Conservation (phyloP, 805 yeast genomes). For the Priceomyces castillae region DNA sequence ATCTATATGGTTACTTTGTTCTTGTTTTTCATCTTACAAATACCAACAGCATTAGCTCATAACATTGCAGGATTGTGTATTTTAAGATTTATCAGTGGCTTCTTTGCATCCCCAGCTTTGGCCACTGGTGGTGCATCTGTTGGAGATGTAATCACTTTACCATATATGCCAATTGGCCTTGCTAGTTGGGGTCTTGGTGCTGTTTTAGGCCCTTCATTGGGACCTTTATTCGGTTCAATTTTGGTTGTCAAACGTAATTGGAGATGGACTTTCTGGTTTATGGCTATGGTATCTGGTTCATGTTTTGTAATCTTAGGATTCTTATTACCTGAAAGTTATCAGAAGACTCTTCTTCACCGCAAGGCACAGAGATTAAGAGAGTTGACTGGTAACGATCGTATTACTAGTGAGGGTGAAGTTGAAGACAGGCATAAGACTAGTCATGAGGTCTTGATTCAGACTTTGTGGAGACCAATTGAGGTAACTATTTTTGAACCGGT, state of each 20-base stretch:
- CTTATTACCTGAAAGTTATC: constrained; percentile 46
- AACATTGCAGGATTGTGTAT: constrained; percentile 48
- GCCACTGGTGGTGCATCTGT: constrained; percentile 54
- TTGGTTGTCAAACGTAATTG: constrained; percentile 38
- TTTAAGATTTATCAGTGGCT: constrained; percentile 48
- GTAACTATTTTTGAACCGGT: constrained; percentile 54
- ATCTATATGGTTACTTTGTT: constrained; percentile 45
- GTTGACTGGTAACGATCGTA: constrained; percentile 41
- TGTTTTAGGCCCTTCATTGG: constrained; percentile 49
- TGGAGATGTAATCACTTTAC: constrained; percentile 42
- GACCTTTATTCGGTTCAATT: constrained; percentile 53
- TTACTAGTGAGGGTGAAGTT: constrained; percentile 38
- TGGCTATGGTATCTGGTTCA: constrained; percentile 29
- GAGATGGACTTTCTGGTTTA: constrained; percentile 53
- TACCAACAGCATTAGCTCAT: constrained; percentile 47
- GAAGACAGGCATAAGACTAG: constrained; percentile 15
- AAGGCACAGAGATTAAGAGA: constrained; percentile 43
- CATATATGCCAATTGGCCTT: constrained; percentile 41
- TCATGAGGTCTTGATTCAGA: constrained; percentile 16
- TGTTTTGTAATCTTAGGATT: constrained; percentile 20
- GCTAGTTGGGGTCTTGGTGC: constrained; percentile 51
- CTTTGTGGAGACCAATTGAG: constrained; percentile 50
- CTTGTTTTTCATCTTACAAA: constrained; percentile 46
- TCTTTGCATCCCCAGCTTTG: constrained; percentile 50
- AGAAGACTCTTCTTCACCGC: constrained; percentile 38